phyloP scores from a whole-genome alignment of 257 asterid genomes.

The Pogostemon cablin region DNA sequence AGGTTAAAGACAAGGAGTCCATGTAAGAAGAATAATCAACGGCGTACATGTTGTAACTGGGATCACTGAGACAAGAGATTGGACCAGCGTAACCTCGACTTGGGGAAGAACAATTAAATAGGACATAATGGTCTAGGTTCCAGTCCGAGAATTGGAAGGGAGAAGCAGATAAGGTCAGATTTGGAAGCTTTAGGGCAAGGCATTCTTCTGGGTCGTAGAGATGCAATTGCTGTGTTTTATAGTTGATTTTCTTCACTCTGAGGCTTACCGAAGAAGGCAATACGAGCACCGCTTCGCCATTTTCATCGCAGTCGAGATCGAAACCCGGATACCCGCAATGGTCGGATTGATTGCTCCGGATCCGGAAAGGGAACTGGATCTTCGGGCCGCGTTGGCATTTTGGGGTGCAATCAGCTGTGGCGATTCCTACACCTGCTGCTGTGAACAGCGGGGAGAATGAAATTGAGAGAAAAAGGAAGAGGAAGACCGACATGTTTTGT shows the following conservation, averaged over 20 bases:
- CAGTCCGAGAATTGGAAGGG: neutral
- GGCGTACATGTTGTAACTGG: neutral
- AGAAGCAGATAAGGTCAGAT: neutral
- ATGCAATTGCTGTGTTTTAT: neutral
- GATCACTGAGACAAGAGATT: neutral
- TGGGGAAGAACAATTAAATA: conserved; percentile 12
- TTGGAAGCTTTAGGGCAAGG: neutral
- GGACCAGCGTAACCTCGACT: fast-evolving
- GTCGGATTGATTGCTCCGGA: neutral
- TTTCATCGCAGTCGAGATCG: conserved; percentile 10
- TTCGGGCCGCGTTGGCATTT: neutral
- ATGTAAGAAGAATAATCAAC: neutral
- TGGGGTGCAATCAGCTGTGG: neutral
- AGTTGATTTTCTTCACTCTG: neutral
- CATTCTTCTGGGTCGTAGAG: conserved; percentile 23
- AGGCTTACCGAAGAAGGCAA: neutral
- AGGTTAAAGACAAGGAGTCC: conserved; percentile 4
- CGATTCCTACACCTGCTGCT: neutral
- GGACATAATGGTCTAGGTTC: neutral
- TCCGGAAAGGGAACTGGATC: conserved; percentile 18
- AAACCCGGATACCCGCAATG: conserved; percentile 23
- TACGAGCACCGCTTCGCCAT: neutral
- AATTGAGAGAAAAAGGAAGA: neutral
- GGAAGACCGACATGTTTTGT: conserved; percentile 1
- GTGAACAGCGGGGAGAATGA: neutral